A percentile compares a stretch with the other conserved stretches of the same genome.
Evolutionary conservation across 2,329 filamentous ascomycete species (phyloP).

Genomic region (Cladosporium sp.): DNA sequence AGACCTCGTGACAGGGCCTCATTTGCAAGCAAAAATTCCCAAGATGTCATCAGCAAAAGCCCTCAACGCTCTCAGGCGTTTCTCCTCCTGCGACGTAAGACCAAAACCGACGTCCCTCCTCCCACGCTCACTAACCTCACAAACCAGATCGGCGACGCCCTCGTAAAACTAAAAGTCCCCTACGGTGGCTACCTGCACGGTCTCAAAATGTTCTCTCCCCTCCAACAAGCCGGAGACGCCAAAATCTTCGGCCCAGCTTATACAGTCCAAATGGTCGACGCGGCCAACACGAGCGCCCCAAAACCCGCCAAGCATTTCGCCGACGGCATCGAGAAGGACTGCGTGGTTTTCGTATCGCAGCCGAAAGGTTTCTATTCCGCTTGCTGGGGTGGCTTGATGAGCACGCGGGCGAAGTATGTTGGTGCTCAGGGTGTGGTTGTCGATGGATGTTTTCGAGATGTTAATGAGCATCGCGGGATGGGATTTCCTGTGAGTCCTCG

Average conservation of each 20-base stretch:
- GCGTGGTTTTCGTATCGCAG: slow-evolving; percentile 36
- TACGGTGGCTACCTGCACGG: slow-evolving; percentile 53
- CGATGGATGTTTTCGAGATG: slow-evolving; percentile 36
- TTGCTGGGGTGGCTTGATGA: slow-evolving; percentile 39
- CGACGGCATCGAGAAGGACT: slow-evolving; percentile 30
- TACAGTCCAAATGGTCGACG: slow-evolving; percentile 36
- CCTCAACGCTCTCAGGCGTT: slow-evolving; percentile 7
- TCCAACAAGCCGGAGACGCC: slow-evolving; percentile 44
- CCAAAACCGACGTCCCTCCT: no score
- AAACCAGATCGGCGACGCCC: slow-evolving; percentile 47
- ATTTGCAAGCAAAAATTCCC: not conserved
- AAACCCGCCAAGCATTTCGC: slow-evolving; percentile 31
- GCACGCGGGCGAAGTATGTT: slow-evolving; percentile 29
- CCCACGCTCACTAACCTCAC: no score
- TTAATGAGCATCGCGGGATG: slow-evolving; percentile 46
- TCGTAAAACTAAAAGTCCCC: slow-evolving; percentile 43
- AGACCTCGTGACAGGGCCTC: no score
- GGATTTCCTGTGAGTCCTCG: slow-evolving; percentile 37
- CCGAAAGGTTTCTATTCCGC: slow-evolving; percentile 31
- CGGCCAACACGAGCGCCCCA: slow-evolving; percentile 28
- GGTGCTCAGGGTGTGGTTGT: slow-evolving; percentile 36
- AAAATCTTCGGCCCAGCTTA: slow-evolving; percentile 54
- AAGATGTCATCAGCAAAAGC: slow-evolving; percentile 6
- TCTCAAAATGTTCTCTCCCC: slow-evolving; percentile 53
- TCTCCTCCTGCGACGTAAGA: slow-evolving; percentile 13